A percentile compares a stretch with the other conserved stretches of the same genome.
phyloP scores from a whole-genome alignment of 2,329 filamentous ascomycete species.

The Penicillium polonicum region DNA sequence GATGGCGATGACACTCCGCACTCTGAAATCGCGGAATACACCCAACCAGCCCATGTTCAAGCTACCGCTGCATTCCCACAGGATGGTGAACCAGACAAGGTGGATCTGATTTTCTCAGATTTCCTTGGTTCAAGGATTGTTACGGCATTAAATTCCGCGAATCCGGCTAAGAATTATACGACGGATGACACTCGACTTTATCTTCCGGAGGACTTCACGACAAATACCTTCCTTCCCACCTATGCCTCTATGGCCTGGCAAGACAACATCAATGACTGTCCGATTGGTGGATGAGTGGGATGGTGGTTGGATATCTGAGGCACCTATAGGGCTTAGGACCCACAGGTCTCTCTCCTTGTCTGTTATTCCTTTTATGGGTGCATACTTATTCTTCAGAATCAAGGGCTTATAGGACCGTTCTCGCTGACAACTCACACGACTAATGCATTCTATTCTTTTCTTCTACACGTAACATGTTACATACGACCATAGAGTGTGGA shows the following conservation, averaged over 20 bases:
- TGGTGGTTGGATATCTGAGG: too few species aligned
- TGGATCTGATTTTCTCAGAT: not conserved
- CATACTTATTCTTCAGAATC: too few species aligned
- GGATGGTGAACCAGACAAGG: slow-evolving; percentile 1
- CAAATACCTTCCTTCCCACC: slow-evolving; percentile 4
- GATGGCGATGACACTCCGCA: not conserved
- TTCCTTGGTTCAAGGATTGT: not conserved
- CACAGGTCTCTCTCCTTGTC: too few species aligned
- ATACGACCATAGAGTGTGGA: too few species aligned
- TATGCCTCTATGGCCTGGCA: slow-evolving; percentile 7
- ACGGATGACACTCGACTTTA: not conserved
- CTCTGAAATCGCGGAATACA: too few species aligned
- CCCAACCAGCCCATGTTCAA: slow-evolving; percentile 5
- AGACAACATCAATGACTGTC: not conserved
- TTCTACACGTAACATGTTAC: too few species aligned
- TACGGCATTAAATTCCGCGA: slow-evolving; percentile 4
- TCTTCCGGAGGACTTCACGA: slow-evolving; percentile 6
- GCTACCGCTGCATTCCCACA: slow-evolving; percentile 6
- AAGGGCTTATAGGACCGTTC: too few species aligned
- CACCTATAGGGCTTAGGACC: too few species aligned
- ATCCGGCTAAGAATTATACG: slow-evolving; percentile 1
- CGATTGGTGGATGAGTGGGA: not conserved
- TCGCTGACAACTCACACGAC: too few species aligned
- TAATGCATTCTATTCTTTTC: too few species aligned
- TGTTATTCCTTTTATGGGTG: too few species aligned